phyloP scores from a whole-genome alignment of 2,329 filamentous ascomycete genomes.

The Purpureocillium lavendulum region DNA sequence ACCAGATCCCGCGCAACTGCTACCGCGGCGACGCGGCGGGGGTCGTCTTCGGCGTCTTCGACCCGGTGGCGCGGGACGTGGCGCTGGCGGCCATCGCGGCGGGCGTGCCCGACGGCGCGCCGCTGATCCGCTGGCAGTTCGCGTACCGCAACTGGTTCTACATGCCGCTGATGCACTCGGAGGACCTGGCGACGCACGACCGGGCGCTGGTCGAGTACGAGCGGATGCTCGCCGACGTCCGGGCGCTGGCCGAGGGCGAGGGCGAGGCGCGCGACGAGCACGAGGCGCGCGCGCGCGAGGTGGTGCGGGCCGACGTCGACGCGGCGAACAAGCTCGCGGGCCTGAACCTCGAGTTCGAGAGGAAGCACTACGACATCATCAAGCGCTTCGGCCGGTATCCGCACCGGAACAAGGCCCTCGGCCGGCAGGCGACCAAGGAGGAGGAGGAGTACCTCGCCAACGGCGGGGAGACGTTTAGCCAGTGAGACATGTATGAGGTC shows the following conservation, averaged over 20 bases:
- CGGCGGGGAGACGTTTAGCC: conserved; percentile 30
- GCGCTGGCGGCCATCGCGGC: conserved; percentile 23
- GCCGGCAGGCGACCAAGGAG: conserved; percentile 36
- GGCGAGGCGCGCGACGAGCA: conserved; percentile 13
- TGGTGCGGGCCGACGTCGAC: conserved; percentile 16
- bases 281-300: conserved; percentile 16
- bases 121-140: conserved; percentile 22
- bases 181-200: conserved; percentile 37
- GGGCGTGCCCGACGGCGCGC: conserved; percentile 17
- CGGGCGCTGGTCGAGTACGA: conserved; percentile 21
- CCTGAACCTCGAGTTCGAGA: conserved; percentile 24
- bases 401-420: conserved; percentile 44
- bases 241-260: conserved; percentile 18
- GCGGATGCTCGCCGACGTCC: conserved; percentile 22
- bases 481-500: neutral
- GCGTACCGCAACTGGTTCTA: conserved; percentile 47
- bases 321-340: conserved; percentile 15
- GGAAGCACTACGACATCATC: conserved; percentile 41
- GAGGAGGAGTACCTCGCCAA: conserved; percentile 41
- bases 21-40: conserved; percentile 39
- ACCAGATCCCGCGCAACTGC: conserved; percentile 55
- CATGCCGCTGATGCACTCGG: conserved; percentile 52
- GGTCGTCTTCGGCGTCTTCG: conserved; percentile 45
- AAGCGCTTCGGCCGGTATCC: conserved; percentile 50
- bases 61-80: conserved; percentile 42